Percentiles rank a stretch among this genome's conserved stretches.
Conservation (phyloP, 441 rosid species). For the Erysimum cheiri region DNA sequence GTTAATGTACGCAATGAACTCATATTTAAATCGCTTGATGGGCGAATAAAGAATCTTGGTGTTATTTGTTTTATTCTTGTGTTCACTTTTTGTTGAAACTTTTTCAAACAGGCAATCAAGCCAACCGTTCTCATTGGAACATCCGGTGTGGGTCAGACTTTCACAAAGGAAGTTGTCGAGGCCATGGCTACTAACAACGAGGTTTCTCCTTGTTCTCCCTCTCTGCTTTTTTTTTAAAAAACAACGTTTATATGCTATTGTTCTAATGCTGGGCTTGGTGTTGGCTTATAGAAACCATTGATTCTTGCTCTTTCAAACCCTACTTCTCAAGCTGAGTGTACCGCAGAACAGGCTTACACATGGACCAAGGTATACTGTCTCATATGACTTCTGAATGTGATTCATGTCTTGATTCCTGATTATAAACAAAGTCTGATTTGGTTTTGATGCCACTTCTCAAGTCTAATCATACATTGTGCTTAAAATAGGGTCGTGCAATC, state of each 20-base stretch:
- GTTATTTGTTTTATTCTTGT: slow-evolving; percentile 12
- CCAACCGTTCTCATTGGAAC: slow-evolving; percentile 94
- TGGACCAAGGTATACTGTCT: slow-evolving; percentile 78
- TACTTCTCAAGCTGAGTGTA: slow-evolving; percentile 96
- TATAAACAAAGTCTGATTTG: slow-evolving; percentile 9
- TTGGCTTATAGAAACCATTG: slow-evolving; percentile 73
- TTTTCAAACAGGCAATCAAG: slow-evolving; percentile 72
- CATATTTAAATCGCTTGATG: slow-evolving; percentile 6
- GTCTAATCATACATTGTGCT: slow-evolving; percentile 34
- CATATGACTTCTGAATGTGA: slow-evolving; percentile 3
- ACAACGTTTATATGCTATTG: neutral
- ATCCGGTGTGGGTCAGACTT: slow-evolving; percentile 91
- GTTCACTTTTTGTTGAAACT: slow-evolving; percentile 8
- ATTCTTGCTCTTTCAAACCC: slow-evolving; percentile 96
- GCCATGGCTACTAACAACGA: slow-evolving; percentile 84
- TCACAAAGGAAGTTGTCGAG: slow-evolving; percentile 88
- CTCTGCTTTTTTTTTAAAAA: slow-evolving; percentile 11
- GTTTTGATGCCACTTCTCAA: slow-evolving; percentile 2
- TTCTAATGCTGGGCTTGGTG: slow-evolving; percentile 32
- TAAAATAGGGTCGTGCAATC: slow-evolving; percentile 82
- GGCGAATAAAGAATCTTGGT: neutral
- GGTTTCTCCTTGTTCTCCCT: slow-evolving; percentile 50
- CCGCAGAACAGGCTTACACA: slow-evolving; percentile 95
- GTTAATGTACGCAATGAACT: slow-evolving; percentile 61
- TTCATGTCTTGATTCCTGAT: neutral